Conservation (phyloP, 106 monocot species). For the Iris macrosiphon region DNA sequence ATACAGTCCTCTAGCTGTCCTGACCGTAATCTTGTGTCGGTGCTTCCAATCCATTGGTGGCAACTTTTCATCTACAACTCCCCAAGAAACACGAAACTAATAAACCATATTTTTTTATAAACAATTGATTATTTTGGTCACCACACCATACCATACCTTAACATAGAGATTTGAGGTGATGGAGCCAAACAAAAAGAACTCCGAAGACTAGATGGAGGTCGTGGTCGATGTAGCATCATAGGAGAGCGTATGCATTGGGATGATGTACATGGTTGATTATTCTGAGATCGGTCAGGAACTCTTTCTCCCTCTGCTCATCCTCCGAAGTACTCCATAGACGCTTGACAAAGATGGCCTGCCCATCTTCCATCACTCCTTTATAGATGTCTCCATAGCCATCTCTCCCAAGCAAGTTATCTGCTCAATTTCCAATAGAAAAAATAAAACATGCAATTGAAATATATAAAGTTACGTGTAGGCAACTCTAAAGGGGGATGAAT, state of each 20-base stretch:
- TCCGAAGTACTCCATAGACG: conserved; percentile 27
- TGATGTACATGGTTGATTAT: conserved; percentile 45
- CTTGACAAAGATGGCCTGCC: conserved; percentile 46
- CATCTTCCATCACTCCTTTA: conserved; percentile 38
- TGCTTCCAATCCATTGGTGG: conserved; percentile 33
- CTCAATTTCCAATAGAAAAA: too few relatives aligned
- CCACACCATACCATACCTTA: too few relatives aligned
- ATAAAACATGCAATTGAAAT: too few relatives aligned
- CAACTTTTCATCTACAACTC: conserved; percentile 29
- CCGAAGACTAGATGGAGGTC: conserved; percentile 53
- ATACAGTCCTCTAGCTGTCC: conserved; percentile 36
- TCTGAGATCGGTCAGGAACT: conserved; percentile 55
- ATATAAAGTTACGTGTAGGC: too few relatives aligned
- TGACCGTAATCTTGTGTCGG: conserved; percentile 35
- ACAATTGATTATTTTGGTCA: too few relatives aligned
- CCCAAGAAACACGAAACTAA: too few relatives aligned
- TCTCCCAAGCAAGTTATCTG: conserved; percentile 63
- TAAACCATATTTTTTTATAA: too few relatives aligned
- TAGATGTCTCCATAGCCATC: conserved; percentile 63
- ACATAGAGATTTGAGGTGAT: conserved; percentile 48
- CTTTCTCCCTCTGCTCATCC: conserved; percentile 55
- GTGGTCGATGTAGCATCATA: conserved; percentile 50
- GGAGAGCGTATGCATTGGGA: conserved; percentile 37
- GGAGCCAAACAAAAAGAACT: conserved; percentile 50
- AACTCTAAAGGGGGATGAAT: too few relatives aligned